Evolutionary conservation across 1,284 basidiomycete genomes (phyloP), one percentile per base, ranked within the genome.

Genomic region (Rhodotorula sp.): DNA sequence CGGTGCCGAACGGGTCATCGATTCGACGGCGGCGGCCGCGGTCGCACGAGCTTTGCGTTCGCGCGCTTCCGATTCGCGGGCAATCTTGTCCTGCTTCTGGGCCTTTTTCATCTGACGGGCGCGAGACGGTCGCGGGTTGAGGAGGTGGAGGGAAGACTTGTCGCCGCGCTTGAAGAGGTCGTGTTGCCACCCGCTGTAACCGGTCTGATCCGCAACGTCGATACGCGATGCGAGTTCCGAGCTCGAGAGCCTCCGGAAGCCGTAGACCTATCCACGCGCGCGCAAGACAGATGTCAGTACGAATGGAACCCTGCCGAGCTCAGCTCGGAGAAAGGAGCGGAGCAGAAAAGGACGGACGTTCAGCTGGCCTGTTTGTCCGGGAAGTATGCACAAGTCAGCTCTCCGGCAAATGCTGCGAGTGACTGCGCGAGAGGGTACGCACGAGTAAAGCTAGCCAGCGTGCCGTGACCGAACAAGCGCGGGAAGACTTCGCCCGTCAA

Each of bases 361-460:
- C 28, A 71, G 69, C 52, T 73, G 69, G 19, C 72, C 72, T 73
- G 62, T 3, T 34, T 34, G 12, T 43, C 19, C 49, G 49, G 45
- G 12, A 15, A 14, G 14, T 45, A 47, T 28, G 4, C 14, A 18
- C 26, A 4, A 28, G 34, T 56, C 5, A 43, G 47, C 19, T 10
- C 0, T 10, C 1, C 14, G 10, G 28, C 14, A 8, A n/a, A 26
- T 18, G n/a, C 21, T 6, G 50, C 10, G 15, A 5, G 19, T 26
- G 54, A n/a, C 12, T 43, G 28, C 16, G 23, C 26, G 23, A 15
- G 26, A 43, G 23, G 0, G 18, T 15, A 59, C 73, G 45, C 1
- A 73, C 74, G 71, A 10, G 74, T 73, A 52, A 75, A 75, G 49
- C 60, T 64, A 8, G 68, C 64, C 10, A 67, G 31, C 45, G 73